Base-by-base conservation (phyloP, 1,284 basidiomycete genomes). In the Trametes hirsuta region DNA sequence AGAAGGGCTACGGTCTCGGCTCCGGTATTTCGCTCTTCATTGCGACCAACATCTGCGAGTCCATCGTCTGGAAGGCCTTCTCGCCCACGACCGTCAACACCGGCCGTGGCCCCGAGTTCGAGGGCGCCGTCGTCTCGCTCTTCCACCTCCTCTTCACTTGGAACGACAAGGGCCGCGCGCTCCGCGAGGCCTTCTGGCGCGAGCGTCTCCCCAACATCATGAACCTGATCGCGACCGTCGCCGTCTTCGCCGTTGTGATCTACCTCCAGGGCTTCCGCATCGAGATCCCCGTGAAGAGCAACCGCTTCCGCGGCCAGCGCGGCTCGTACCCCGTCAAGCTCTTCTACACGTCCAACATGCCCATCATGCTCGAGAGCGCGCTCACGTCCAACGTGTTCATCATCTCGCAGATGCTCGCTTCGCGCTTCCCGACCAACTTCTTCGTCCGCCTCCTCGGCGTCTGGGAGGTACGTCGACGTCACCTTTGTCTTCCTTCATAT, bases 311-410 rank as follows among this genome's bases (percentile, higher is more conserved):
- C 65, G 97, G 97, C 35, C 95, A 98, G 78, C 87, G 95, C 50
- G 95, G 93, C 48, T 87, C 88, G 39, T 99, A 97, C 83, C 97
- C 97, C 60, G 87, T 99, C 81, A 99, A 98, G 81, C 87, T 99
- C 47, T 99, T 99, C 82, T 99, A 99, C 81, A 98, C 97, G 24
- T 91, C 88, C 65, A 99, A 98, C 84, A 98, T 98, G 97, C 96
- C 97, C 65, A 99, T 99, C 83, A 99, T 99, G 97, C 87, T 99
- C 66, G 93, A 98, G 79, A 91, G 87, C 25, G 96, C 97, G 11
- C 82, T 98, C 61, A 96, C 95, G 9, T 92, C 88, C 64, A 98
- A 99, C 78, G 87, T 98, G 30, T 98, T 96, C 81, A 94, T 99
- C 75, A 86, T 99, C 72, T 94, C 90, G 47, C 97, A 98, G 79